Conservation (phyloP, 140 eudicot genomes). For the Senecio squalidus region DNA sequence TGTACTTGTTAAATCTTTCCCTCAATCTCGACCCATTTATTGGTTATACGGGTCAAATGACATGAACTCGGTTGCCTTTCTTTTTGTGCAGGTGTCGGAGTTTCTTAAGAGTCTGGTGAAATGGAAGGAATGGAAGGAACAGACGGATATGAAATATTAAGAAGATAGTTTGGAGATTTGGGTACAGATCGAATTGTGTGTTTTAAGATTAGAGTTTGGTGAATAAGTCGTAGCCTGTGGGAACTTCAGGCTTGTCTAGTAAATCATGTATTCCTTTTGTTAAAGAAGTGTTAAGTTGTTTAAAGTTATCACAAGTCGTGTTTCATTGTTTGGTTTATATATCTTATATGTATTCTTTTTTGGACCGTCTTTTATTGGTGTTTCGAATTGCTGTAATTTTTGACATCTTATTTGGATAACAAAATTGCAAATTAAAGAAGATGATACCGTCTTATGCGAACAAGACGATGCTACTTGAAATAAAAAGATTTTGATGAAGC, state of each 20-base stretch:
- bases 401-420: neutral
- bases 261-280: slow-evolving; percentile 17
- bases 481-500: too few relatives aligned
- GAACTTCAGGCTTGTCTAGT: slow-evolving; percentile 32
- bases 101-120: slow-evolving; percentile 54
- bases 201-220: slow-evolving; percentile 13
- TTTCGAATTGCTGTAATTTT: neutral
- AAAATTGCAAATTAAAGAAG: too few relatives aligned
- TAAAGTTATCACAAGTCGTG: neutral
- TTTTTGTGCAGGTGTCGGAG: slow-evolving; percentile 30
- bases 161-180: slow-evolving; percentile 5
- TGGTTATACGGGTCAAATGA: neutral
- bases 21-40: neutral
- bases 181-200: slow-evolving; percentile 12
- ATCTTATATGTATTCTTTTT: slow-evolving; percentile 6
- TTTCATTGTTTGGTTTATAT: slow-evolving; percentile 18
- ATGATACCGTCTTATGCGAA: too few relatives aligned
- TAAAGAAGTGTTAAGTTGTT: slow-evolving; percentile 7
- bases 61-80: too few relatives aligned
- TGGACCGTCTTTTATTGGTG: neutral
- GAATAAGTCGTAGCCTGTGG: slow-evolving; percentile 31
- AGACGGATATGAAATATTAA: slow-evolving; percentile 8
- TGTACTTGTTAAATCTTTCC: neutral
- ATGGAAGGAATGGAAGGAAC: slow-evolving; percentile 54
- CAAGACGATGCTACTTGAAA: neutral